phyloP scores from a whole-genome alignment of 768 basidiomycete genomes.

The Sporobolomyces phaffii region DNA sequence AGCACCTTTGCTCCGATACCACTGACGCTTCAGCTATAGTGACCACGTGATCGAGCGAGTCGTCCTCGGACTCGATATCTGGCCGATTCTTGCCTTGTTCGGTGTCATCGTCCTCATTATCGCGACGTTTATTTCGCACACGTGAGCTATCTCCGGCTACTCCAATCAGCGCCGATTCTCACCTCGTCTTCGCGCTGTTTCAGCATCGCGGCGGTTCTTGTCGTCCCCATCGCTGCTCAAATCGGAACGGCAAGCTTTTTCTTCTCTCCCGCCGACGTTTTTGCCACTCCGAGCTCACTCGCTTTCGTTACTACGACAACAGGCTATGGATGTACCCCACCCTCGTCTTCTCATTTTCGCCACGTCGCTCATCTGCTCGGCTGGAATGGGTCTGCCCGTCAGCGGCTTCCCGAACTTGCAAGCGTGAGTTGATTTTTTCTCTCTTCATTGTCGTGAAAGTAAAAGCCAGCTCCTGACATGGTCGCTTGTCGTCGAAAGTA shows the following conservation, averaged over 20 bases:
- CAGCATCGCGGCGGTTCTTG: conserved; percentile 78
- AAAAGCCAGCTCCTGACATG: too few species aligned
- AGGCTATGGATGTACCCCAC: conserved; percentile 61
- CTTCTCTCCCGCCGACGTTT: too few species aligned
- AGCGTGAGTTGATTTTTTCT: conserved; percentile 60
- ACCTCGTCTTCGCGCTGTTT: conserved; percentile 52
- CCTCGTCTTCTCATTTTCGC: conserved; percentile 77
- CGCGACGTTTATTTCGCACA: conserved; percentile 86
- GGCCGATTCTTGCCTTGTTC: conserved; percentile 45
- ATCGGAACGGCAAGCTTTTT: conserved; percentile 56
- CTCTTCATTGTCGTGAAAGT: too few species aligned
- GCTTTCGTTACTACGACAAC: too few species aligned
- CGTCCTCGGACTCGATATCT: conserved; percentile 43
- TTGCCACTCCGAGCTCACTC: not conserved
- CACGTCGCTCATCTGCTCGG: conserved; percentile 82
- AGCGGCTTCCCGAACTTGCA: conserved; percentile 94
- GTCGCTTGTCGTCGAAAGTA: not conserved
- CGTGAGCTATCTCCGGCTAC: conserved; percentile 9
- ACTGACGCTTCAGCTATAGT: not conserved
- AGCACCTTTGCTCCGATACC: conserved; percentile 51
- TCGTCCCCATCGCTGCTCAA: conserved; percentile 92
- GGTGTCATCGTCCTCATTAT: conserved; percentile 52
- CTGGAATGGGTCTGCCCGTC: conserved; percentile 97
- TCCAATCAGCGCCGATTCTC: not conserved
- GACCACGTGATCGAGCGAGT: conserved; percentile 36